A percentile compares a stretch with the other conserved stretches of the same genome.
These are phyloP conservation scores for Elongisporangium undulatum DNA, from an alignment of 352 stramenopile species.

Conservation along the genomic window DNA sequence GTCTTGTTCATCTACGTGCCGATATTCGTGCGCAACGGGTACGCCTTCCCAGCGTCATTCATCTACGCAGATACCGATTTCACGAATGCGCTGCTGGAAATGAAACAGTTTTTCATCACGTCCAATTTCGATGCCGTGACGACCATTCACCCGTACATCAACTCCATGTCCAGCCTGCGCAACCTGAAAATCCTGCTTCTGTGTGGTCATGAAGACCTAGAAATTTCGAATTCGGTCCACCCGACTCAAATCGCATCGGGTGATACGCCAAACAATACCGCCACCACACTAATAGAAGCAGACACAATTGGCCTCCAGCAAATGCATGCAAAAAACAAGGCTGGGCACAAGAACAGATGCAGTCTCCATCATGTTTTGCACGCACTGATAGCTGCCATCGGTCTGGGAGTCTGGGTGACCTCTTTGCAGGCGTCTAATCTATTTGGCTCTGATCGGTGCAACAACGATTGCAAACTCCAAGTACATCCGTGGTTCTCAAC, in stretches of 20 bases:
- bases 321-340: conserved; percentile 5
- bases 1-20: conserved; percentile 26
- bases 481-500: conserved; percentile 38
- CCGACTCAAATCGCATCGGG: conserved; percentile 2
- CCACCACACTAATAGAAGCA: not conserved
- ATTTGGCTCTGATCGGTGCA: conserved; percentile 9
- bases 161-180: conserved; percentile 20
- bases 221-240: conserved; percentile 13
- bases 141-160: conserved; percentile 24
- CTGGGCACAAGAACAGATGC: not conserved
- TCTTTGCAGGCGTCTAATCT: conserved; percentile 24
- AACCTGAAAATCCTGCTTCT: conserved; percentile 26
- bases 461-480: conserved; percentile 29
- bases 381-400: conserved; percentile 19
- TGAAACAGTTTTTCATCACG: conserved; percentile 32
- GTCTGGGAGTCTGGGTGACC: conserved; percentile 19
- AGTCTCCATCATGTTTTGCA: conserved; percentile 1
- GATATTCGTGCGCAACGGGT: conserved; percentile 15
- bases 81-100: conserved; percentile 23
- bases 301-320: not conserved
- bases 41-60: conserved; percentile 16
- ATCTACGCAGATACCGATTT: conserved; percentile 23
- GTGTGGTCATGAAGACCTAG: conserved; percentile 15
- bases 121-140: conserved; percentile 21
- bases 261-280: not conserved